Base-by-base conservation (phyloP, 176 grass and related monocot species). In the Triticum timopheevii region DNA sequence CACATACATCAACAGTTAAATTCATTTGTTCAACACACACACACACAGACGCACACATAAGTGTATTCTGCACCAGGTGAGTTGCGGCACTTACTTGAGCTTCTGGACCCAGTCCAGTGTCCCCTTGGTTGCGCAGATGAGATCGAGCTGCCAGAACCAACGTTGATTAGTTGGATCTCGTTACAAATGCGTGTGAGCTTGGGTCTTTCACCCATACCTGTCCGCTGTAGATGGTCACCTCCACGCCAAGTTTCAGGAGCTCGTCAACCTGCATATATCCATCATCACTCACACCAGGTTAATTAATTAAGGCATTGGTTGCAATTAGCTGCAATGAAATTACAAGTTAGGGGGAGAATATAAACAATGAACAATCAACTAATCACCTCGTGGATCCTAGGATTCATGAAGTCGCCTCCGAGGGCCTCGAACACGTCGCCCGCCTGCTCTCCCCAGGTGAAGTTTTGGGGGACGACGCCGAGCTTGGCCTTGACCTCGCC, bases 401-500 rank as follows among this genome's bases (percentile, higher is more conserved):
- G 95, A 69, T 85, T 95, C 95, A 98, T 95, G 89, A 98, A 98
- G 45, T 92, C 93, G 56, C 61, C 64, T 2, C 6, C 63, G 38
- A 98, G 12, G n/a, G 86, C 85, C 0, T 70, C 38, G n/a, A 95
- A 95, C 25, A 98, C 95, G 31, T 86, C 34, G 45, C 28, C 49
- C 1, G 95, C 85, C 73, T 76, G 73, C 5, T 50, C 42, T 30
- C 1, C 73, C 73, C 73, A 76, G 73, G 40, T 76, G 61, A 62
- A 11, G 61, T 90, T 90, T 59, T 85, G 59, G 61, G 91, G 93
- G 78, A 98, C 89, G 70, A 98, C 87, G 10, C 65, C 70, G 24
- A 98, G 89, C 91, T 98, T 98, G 71, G 86, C 77, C 87, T 78
- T 95, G 79, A 95, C 92, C 50, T 89, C 81, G n/a, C 81, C 83